Base-by-base conservation (phyloP, 2,329 filamentous ascomycete genomes). In the Venturia effusa region DNA sequence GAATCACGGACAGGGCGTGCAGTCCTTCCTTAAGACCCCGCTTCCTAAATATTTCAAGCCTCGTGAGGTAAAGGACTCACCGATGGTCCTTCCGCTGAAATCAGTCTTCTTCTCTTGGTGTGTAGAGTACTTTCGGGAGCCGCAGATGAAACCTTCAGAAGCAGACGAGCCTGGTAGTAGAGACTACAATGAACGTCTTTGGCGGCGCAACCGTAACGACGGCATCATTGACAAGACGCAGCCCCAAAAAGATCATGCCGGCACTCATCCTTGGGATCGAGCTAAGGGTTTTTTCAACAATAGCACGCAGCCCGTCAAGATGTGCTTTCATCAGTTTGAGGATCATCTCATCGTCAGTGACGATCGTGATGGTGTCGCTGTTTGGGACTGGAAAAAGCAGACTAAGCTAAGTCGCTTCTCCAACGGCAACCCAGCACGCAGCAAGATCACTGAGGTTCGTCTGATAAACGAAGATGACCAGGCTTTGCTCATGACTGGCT, bases 391-490 rank as follows among this genome's bases (percentile, higher is more conserved):
- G 89, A 87, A 91, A 75, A 84, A 84, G 63, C 85, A 88, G 68
- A 83, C 81, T 61, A 85, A 88, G 40, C 79, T 96, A 67, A 90
- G 86, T 72, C 87, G 88, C 64, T 99, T 99, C 76, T 95, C 90
- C 34, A 97, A 97, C 71, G 92, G 90, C 60, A 99, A 99, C 70
- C 94, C 94, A 0, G 81, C 87, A 39, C 91, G 92, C 2, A 96
- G 92, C 32, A 91, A 87, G 69, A 96, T 99, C 70, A 96, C 92
- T 63, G 92, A 97, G 74, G 87, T 97, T 73, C 90, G 92, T 64
- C 97, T 97, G 75, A 96, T 99, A 79, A 99, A 99, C 69, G 94
- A 99, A 75, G 94, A 99, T 70, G 94, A 99, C 72, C 91, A 95
- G 72, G 94, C 93, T 2, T 85, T 97, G 67, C 78, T 99, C 64